phyloP scores from a whole-genome alignment of 106 monocot species.

The Dendrobium catenatum region DNA sequence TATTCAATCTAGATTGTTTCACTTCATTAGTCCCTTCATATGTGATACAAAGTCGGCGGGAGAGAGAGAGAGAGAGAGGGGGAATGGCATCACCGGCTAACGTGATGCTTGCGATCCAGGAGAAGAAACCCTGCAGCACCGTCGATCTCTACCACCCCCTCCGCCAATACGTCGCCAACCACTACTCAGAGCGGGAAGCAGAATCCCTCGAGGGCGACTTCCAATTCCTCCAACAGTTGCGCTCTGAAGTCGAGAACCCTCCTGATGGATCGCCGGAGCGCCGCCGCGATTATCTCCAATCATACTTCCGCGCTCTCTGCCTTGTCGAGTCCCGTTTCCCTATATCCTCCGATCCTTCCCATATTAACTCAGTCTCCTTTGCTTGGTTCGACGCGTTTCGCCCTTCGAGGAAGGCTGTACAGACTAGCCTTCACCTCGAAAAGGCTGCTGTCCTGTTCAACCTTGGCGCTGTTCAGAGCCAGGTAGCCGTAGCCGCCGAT shows the following conservation, averaged over 20 bases:
- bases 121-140: neutral
- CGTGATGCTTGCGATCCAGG: slow-evolving; percentile 2
- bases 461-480: neutral
- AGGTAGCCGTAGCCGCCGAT: neutral
- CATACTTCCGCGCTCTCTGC: neutral
- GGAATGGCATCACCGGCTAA: neutral
- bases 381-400: neutral
- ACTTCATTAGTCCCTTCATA: too few species aligned
- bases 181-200: neutral
- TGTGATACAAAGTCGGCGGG: too few species aligned
- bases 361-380: neutral
- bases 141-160: neutral
- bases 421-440: neutral
- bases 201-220: neutral
- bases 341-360: too few species aligned
- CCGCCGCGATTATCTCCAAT: neutral
- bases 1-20: too few species aligned
- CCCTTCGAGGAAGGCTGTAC: neutral
- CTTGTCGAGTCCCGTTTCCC: slow-evolving; percentile 3
- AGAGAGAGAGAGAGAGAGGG: too few species aligned
- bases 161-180: neutral
- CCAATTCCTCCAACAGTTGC: neutral
- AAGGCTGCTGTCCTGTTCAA: neutral
- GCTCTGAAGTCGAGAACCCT: neutral
- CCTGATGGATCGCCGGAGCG: neutral